Evolutionary conservation across 164 flowering plant species (phyloP).

Genomic region (Vitis amurensis): DNA sequence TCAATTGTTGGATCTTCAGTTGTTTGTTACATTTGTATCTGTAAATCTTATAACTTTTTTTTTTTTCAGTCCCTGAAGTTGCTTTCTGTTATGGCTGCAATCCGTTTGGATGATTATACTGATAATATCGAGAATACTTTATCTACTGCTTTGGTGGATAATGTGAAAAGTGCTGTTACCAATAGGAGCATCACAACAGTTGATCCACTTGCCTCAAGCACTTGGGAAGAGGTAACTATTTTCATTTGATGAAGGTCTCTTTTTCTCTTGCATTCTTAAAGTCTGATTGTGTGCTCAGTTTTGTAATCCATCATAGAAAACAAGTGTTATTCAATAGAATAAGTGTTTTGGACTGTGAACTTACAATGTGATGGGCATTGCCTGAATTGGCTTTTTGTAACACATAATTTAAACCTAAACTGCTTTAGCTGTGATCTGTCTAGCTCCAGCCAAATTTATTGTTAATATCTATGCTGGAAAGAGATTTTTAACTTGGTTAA

Average conservation of each 20-base stretch:
- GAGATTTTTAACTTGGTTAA: too few relatives aligned
- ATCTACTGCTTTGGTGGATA: constrained; percentile 63
- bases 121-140: constrained; percentile 76
- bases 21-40: neutral
- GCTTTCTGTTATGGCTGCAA: constrained; percentile 84
- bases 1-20: neutral
- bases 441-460: too few relatives aligned
- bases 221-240: constrained; percentile 83
- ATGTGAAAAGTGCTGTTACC: constrained; percentile 28
- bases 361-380: neutral
- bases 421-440: neutral
- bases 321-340: neutral
- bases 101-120: constrained; percentile 71
- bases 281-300: neutral
- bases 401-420: neutral
- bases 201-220: constrained; percentile 96
- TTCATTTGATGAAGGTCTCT: constrained; percentile 2
- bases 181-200: constrained; percentile 47
- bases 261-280: neutral
- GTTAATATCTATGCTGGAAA: too few relatives aligned
- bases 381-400: neutral
- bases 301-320: neutral
- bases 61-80: constrained; percentile 81
- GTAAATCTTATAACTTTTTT: neutral
- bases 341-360: neutral